Conservation (phyloP, 139 green algal species). For the Astrephomene gubernaculifera region DNA sequence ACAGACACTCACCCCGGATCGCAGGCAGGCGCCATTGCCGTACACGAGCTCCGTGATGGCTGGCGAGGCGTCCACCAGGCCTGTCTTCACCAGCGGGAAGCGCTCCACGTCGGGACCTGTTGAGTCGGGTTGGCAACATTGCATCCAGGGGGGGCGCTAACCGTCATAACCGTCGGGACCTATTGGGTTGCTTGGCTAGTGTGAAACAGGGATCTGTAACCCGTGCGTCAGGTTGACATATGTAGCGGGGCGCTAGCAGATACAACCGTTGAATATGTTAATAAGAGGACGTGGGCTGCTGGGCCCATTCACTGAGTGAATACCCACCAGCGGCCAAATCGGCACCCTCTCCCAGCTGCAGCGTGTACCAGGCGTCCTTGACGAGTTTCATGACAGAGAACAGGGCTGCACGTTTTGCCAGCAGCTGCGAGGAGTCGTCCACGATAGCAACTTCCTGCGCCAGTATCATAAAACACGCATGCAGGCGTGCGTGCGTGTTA, state of each 20-base stretch:
- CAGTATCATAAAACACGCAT: too few relatives aligned
- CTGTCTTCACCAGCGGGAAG: conserved; percentile 10
- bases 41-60: background rate
- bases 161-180: too few relatives aligned
- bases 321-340: conserved; percentile 4
- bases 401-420: background rate
- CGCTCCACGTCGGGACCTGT: conserved; percentile 21
- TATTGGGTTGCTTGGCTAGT: too few relatives aligned
- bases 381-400: background rate
- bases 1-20: background rate
- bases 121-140: background rate
- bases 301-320: too few relatives aligned
- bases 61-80: background rate
- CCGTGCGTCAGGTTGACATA: too few relatives aligned
- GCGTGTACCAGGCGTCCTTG: conserved; percentile 7
- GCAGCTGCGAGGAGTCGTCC: background rate
- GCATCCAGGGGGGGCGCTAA: too few relatives aligned
- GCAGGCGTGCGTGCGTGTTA: too few relatives aligned
- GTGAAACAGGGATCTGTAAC: too few relatives aligned
- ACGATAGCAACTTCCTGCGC: conserved; percentile 5
- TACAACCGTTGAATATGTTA: too few relatives aligned
- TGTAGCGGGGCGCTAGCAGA: too few relatives aligned
- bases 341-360: conserved; percentile 21
- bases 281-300: too few relatives aligned
- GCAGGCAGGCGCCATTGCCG: conserved; percentile 11